Percentiles rank a stretch among this genome's conserved stretches.
Evolutionary conservation across 2,329 filamentous ascomycete species (phyloP).

Genomic region (Epichloe amarillans): DNA sequence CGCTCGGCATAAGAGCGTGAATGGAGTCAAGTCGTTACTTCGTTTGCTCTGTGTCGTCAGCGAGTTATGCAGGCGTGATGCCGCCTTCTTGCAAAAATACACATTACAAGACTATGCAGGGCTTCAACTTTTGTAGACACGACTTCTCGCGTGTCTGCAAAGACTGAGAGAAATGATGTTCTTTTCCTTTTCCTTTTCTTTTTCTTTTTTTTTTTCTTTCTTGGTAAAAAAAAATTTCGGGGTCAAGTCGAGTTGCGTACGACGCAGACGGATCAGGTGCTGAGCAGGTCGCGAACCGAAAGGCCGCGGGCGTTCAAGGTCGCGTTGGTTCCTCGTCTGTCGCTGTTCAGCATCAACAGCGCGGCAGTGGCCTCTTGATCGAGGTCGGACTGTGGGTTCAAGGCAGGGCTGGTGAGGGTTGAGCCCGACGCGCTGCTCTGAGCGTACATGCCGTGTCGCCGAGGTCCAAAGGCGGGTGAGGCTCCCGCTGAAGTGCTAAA

Average conservation of each 20-base stretch:
- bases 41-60: background rate
- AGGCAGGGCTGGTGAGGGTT: constrained; percentile 43
- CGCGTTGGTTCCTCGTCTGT: constrained; percentile 41
- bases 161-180: no score
- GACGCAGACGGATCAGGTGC: constrained; percentile 24
- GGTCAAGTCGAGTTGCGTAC: background rate
- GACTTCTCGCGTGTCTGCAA: no score
- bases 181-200: background rate
- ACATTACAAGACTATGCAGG: no score
- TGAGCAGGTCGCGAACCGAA: constrained; percentile 42
- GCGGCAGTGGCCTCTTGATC: constrained; percentile 77
- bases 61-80: background rate
- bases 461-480: constrained; percentile 46
- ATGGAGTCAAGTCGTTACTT: background rate
- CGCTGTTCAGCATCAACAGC: constrained; percentile 74
- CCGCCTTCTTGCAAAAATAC: background rate
- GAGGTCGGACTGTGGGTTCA: constrained; percentile 41
- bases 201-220: background rate
- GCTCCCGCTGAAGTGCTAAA: constrained; percentile 34
- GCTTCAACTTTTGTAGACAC: no score
- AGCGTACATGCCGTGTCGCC: constrained; percentile 23
- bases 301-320: constrained; percentile 29
- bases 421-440: constrained; percentile 33
- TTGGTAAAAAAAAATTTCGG: background rate
- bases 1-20: background rate